Base-by-base conservation (phyloP, 2,329 filamentous ascomycete species). In the Fusarium succisae region DNA sequence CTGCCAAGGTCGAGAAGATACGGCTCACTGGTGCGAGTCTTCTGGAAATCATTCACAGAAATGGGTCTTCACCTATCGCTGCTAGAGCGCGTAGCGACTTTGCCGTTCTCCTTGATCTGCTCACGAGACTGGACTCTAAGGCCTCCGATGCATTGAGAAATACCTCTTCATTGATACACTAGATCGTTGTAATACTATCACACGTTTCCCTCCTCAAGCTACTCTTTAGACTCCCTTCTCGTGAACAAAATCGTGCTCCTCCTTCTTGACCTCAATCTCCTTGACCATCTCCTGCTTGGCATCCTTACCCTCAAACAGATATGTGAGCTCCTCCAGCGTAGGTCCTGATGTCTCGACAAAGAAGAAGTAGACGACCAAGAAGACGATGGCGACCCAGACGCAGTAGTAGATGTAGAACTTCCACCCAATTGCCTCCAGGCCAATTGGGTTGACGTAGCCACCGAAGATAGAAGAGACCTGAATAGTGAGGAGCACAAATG, bases 371-470 rank as follows among this genome's bases (percentile, higher is more conserved):
- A 83, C 81, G 11, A 82, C 71, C 28, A 82, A 10, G 66, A 84
- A 81, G 20, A 84, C 77, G 6, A 83, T 66, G 7, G 78, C 77
- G 10, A 85, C 79, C 82, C 82, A 84, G 39, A 83, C 78, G 58
- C 82, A 84, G 73, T 83, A 84, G 66, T 82, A 83, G 28, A 84
- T 82, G 78, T 84, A 85, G 56, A 82, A 83, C 67, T 79, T 83
- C 83, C 82, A 84, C 7, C 81, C 81, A 30, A 85, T 81, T 10
- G 75, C 78, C 43, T 83, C 74, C 5, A 85, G 74, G 0, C 78
- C 82, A 24, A 84, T 80, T 0, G 83, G 83, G 57, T 84, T 85
- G 45, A 84, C 82, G 20, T 83, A 85, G 5, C 79, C 79, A 32
- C 80, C 81, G 56, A 84, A 83, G 44, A 84, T 82, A 20, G 79